phyloP scores from a whole-genome alignment of 306 rosid genomes.

The Inga laurina region DNA sequence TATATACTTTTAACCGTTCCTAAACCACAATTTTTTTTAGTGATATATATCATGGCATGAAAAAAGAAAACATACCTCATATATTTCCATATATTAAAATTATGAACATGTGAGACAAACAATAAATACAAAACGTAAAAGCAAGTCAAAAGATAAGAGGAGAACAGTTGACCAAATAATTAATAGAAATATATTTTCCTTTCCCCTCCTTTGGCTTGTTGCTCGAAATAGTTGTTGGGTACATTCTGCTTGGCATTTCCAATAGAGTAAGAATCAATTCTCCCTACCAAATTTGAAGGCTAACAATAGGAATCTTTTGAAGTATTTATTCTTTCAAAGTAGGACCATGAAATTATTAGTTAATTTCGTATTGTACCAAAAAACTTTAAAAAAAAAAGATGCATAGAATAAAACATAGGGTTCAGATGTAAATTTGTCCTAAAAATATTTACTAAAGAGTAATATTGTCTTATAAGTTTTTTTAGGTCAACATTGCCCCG shows the following conservation, averaged over 20 bases:
- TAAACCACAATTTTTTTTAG: no score
- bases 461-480: no score
- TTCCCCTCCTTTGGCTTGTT: not conserved
- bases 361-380: not conserved
- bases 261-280: not conserved
- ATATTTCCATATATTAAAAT: not conserved
- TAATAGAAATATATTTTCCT: not conserved
- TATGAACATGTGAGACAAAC: not conserved
- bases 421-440: no score
- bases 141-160: not conserved
- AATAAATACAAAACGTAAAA: not conserved
- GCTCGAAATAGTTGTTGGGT: not conserved
- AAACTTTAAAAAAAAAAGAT: not conserved
- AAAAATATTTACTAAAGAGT: no score
- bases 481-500: no score
- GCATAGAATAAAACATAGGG: not conserved
- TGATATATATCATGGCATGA: not conserved
- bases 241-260: not conserved
- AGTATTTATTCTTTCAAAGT: constrained; percentile 1
- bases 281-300: not conserved
- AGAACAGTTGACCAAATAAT: constrained; percentile 15
- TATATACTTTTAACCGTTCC: no score
- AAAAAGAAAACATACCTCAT: not conserved
- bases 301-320: not conserved
- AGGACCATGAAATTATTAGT: not conserved